Base-by-base conservation (phyloP, 2,329 filamentous ascomycete genomes). In the Sclerotinia sclerotiorum region DNA sequence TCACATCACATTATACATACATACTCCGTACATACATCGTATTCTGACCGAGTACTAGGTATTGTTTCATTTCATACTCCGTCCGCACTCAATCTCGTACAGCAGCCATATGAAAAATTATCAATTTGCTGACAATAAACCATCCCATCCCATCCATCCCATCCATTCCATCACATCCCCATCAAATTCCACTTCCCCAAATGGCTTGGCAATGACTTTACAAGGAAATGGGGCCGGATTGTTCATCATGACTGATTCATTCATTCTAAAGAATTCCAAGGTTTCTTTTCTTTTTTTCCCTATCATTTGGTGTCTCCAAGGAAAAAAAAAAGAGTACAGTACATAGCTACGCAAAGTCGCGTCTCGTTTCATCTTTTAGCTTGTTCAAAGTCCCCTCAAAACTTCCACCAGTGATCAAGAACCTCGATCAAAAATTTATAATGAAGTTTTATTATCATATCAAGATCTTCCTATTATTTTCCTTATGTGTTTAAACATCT, bases 131-230 rank as follows among this genome's bases (percentile, higher is more conserved):
- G 21, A 35, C 29, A 35, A 11, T 21, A 15, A 7, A n/a, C 32
- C 32, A 29, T 19, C 11, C 24, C 27, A 19, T 32, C 17, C 55
- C 19, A 7, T 29, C 24, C 32, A 29, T 19, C 11, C 24, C 27
- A 7, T 29, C 32, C 32, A 29, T 17, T 10, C 24, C 24, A 56
- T 29, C 21, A 13, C 54, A 21, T 32, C 29, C 56, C 19, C 56
- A 19, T 58, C 32, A 39, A 67, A 42, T 42, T 32, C 55, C 54
- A 60, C 24, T 48, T 58, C 54, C 56, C 52, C 65, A 65, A 56
- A 61, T 29, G 7, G 27, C 44, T 61, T 61, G 57, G 42, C 42
- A 61, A 60, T 61, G 19, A 7, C 17, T 32, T 21, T 48, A 15
- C 27, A 32, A 8, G 42, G 27, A n/a, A 48, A 61, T 49, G 21